A percentile compares a stretch with the other conserved stretches of the same genome.
Conservation (phyloP, 139 green algal species). For the Edaphochlamys debaryana region DNA sequence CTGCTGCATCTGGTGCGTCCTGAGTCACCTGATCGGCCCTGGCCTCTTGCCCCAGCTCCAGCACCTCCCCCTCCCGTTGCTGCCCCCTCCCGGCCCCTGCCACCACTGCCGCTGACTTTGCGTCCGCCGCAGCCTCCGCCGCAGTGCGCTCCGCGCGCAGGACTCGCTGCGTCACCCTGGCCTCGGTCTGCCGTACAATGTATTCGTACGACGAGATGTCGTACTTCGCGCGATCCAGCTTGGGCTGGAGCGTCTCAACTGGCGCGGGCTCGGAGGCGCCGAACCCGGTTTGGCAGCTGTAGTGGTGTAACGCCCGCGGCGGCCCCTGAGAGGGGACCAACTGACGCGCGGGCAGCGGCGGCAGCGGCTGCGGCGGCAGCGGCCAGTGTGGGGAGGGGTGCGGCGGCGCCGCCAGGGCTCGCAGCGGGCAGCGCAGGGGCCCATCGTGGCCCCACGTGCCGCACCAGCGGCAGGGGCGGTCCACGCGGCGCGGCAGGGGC, state of each 20-base stretch:
- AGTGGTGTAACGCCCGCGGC: slow-evolving; percentile 14
- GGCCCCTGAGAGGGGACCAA: too few species aligned
- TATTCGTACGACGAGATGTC: too few species aligned
- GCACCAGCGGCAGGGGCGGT: background rate
- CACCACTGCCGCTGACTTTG: too few species aligned
- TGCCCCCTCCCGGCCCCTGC: too few species aligned
- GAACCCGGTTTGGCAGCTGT: background rate
- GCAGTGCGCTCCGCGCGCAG: too few species aligned
- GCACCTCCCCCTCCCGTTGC: too few species aligned
- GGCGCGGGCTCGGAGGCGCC: background rate
- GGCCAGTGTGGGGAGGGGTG: background rate
- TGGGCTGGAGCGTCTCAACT: too few species aligned
- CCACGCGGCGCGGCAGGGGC: background rate
- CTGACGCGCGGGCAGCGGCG: background rate
- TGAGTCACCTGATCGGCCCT: too few species aligned
- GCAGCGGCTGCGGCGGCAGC: background rate
- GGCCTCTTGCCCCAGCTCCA: too few species aligned
- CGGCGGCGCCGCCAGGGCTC: background rate
- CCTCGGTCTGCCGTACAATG: background rate
- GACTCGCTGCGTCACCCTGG: background rate
- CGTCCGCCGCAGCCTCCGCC: too few species aligned
- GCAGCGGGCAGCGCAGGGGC: background rate
- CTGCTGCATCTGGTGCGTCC: too few species aligned
- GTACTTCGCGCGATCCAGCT: too few species aligned
- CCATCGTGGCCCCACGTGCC: background rate